phyloP scores from a whole-genome alignment of 2,329 filamentous ascomycete genomes.

The Neonectria neomacrospora region DNA sequence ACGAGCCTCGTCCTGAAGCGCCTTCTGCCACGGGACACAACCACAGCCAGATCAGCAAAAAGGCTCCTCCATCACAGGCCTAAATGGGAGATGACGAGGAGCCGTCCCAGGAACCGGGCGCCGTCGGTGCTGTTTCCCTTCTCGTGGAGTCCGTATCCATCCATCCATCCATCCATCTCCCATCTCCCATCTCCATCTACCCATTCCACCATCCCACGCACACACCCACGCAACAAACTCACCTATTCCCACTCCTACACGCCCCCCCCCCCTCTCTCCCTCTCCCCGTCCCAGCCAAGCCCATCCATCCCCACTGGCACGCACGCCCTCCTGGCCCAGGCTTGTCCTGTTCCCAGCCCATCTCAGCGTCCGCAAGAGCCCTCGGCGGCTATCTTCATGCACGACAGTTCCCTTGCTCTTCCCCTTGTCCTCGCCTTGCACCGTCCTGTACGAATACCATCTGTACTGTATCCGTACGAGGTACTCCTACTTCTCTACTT shows the following conservation, averaged over 20 bases:
- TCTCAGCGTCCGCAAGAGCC: constrained; percentile 33
- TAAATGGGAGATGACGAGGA: constrained; percentile 13
- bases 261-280: constrained; percentile 31
- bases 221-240: neutral
- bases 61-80: neutral
- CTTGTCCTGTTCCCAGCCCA: constrained; percentile 35
- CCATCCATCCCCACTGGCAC: constrained; percentile 39
- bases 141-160: constrained; percentile 30
- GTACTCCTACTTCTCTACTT: neutral
- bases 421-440: constrained; percentile 24
- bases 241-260: constrained; percentile 13
- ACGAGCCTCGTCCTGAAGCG: neutral
- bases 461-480: neutral
- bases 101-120: constrained; percentile 23
- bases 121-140: constrained; percentile 37
- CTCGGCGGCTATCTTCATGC: constrained; percentile 48
- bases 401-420: constrained; percentile 43
- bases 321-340: constrained; percentile 32
- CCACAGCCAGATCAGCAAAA: neutral
- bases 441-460: constrained; percentile 11
- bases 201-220: constrained; percentile 16
- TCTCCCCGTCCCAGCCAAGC: constrained; percentile 31
- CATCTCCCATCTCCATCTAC: constrained; percentile 18
- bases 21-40: neutral
- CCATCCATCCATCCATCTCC: constrained; percentile 23